Evolutionary conservation across 1,284 basidiomycete species (phyloP).

Genomic region (Caloboletus inedulis): DNA sequence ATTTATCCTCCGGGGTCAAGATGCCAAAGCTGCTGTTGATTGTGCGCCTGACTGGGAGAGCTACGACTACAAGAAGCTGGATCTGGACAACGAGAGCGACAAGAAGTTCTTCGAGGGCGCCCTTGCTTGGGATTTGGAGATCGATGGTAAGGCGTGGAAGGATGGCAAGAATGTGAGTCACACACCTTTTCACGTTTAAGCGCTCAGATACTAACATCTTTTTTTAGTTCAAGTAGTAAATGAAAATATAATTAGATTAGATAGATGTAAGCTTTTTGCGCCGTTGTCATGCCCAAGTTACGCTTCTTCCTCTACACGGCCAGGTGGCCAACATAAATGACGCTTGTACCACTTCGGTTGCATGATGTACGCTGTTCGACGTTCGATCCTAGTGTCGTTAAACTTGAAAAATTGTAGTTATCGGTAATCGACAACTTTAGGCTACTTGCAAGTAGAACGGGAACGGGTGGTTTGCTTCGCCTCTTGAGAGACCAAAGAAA

Average conservation of each 20-base stretch:
- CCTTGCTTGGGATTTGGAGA: conserved; percentile 86
- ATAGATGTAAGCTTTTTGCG: conserved; percentile 25
- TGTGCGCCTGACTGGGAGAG: conserved; percentile 93
- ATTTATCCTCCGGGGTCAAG: conserved; percentile 79
- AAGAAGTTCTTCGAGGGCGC: conserved; percentile 89
- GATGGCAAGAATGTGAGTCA: conserved; percentile 81
- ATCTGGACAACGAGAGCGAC: conserved; percentile 64
- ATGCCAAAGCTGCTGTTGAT: conserved; percentile 66
- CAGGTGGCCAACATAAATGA: not conserved
- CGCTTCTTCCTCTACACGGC: not conserved
- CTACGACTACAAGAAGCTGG: conserved; percentile 77
- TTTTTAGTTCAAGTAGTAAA: conserved; percentile 25
- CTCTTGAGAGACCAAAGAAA: too few relatives aligned
- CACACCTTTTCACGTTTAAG: not conserved
- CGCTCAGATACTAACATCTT: not conserved
- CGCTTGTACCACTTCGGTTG: not conserved
- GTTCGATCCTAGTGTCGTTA: not conserved
- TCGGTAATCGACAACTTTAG: not conserved
- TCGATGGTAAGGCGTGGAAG: conserved; percentile 83
- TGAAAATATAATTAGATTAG: conserved; percentile 15
- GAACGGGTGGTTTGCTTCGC: not conserved
- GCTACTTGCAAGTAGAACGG: not conserved
- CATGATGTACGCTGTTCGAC: not conserved
- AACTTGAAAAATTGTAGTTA: not conserved
- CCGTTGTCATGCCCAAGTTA: conserved; percentile 3